Conservation (phyloP, 2,329 filamentous ascomycete genomes). For the Fusarium sp. region DNA sequence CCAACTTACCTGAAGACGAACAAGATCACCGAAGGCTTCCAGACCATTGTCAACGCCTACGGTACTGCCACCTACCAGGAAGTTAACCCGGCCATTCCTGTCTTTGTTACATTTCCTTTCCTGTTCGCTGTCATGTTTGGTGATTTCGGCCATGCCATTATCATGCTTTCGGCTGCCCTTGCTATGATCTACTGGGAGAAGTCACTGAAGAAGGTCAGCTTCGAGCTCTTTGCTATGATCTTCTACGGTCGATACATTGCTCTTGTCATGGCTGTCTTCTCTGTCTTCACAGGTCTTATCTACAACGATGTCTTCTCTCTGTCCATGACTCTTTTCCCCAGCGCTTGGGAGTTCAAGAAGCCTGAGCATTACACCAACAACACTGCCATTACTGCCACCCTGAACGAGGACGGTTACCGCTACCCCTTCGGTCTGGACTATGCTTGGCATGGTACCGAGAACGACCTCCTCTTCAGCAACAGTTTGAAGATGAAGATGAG, state of each 20-base stretch:
- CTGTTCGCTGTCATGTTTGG: conserved; percentile 99
- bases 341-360: conserved; percentile 86
- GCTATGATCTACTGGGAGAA: conserved; percentile 99
- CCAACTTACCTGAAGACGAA: conserved; percentile 98
- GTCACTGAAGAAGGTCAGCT: conserved; percentile 89
- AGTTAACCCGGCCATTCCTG: conserved; percentile 95
- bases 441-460: conserved; percentile 97
- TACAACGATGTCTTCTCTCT: conserved; percentile 99
- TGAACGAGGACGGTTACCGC: conserved; percentile 80
- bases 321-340: conserved; percentile 88
- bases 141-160: conserved; percentile 92
- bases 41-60: conserved; percentile 99
- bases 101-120: conserved; percentile 99
- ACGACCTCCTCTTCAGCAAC: conserved; percentile 95
- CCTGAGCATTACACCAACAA: conserved; percentile 77
- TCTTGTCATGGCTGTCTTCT: conserved; percentile 97
- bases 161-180: conserved; percentile 86
- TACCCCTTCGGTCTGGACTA: conserved; percentile 97
- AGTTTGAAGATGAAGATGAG: conserved; percentile 99
- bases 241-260: conserved; percentile 99
- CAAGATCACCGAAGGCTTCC: conserved; percentile 97
- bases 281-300: conserved; percentile 95
- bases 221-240: conserved; percentile 97
- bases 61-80: conserved; percentile 98
- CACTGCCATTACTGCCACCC: conserved; percentile 74